Evolutionary conservation across 169 alveolate genomes (phyloP).

Genomic region (Plasmodium malariae): DNA sequence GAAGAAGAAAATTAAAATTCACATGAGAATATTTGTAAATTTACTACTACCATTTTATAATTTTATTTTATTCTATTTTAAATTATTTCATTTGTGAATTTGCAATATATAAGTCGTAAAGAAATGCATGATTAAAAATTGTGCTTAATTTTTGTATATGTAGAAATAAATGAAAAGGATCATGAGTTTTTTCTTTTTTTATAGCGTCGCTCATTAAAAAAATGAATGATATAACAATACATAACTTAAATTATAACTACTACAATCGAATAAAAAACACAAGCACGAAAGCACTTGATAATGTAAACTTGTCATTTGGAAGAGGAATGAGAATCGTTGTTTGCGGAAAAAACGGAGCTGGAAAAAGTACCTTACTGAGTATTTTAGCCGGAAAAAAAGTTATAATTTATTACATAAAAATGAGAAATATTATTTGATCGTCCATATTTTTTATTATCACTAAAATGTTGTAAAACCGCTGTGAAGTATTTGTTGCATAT

Average conservation of each 20-base stretch:
- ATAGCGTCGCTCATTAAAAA: not conserved
- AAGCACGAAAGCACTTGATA: conserved; percentile 22
- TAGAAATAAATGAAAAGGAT: not conserved
- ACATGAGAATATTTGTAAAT: too few species aligned
- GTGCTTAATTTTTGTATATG: too few species aligned
- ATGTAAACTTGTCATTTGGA: conserved; percentile 36
- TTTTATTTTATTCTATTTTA: not conserved
- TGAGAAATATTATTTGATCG: not conserved
- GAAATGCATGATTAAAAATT: too few species aligned
- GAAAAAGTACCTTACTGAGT: conserved; percentile 66
- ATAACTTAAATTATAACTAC: conserved; percentile 52
- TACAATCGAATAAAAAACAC: conserved; percentile 33
- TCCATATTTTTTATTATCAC: too few species aligned
- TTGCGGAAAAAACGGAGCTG: conserved; percentile 78
- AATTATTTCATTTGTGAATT: not conserved
- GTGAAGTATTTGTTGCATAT: too few species aligned
- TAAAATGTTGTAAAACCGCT: too few species aligned
- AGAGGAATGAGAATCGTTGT: conserved; percentile 65
- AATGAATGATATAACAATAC: conserved; percentile 45
- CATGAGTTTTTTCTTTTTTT: not conserved
- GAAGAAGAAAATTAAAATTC: too few species aligned
- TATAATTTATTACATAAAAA: not conserved
- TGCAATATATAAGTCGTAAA: not conserved
- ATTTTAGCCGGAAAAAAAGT: conserved; percentile 74
- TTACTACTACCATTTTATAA: too few species aligned